Base-by-base conservation (phyloP, 345 rosid genomes). In the Barbarea vulgaris region DNA sequence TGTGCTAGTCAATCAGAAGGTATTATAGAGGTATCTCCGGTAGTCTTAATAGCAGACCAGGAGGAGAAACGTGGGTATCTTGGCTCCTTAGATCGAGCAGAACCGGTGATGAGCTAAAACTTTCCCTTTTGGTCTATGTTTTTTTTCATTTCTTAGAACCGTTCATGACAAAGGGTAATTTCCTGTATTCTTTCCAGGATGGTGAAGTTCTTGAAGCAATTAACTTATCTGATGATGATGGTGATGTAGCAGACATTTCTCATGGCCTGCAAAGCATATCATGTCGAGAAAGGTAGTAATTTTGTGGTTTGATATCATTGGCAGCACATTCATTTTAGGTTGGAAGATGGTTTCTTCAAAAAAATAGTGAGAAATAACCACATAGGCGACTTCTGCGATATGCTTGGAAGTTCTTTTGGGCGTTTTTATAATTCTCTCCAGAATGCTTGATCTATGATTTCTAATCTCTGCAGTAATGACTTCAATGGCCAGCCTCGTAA, bases 211-310 rank as follows among this genome's bases (percentile, higher is more conserved):
- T 70, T 69, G 84, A 81, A 84, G 80, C 27, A 57, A 50, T 53
- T 67, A 52, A 48, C 63, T 37, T 79, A 74, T 71, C 82, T 74
- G 70, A 3, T 62, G 46, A 61, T 75, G 78, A 42, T 62, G 75
- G 65, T 53, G 34, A 54, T 42, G 41, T 60, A 66, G 77, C 70
- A 73, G 81, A 80, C 17, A 69, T 75, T 55, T 76, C 69, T 39
- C 39, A 28, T 37, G 81, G 77, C 68, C 79, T 84, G 74, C 87
- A 74, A 82, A 39, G 66, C 73, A 53, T 44, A 48, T 54, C 58
- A 80, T 77, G 59, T 67, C 84, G 69, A 76, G 91, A 87, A 81
- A 90, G 98, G 98, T 94, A 68, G 64, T 79, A 33, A 72, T 70
- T 54, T 75, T 74, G 46, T 71, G 21, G 71, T 58, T 50, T 50